Evolutionary conservation across 2,329 filamentous ascomycete genomes (phyloP).

Genomic region (Didymella pomorum): DNA sequence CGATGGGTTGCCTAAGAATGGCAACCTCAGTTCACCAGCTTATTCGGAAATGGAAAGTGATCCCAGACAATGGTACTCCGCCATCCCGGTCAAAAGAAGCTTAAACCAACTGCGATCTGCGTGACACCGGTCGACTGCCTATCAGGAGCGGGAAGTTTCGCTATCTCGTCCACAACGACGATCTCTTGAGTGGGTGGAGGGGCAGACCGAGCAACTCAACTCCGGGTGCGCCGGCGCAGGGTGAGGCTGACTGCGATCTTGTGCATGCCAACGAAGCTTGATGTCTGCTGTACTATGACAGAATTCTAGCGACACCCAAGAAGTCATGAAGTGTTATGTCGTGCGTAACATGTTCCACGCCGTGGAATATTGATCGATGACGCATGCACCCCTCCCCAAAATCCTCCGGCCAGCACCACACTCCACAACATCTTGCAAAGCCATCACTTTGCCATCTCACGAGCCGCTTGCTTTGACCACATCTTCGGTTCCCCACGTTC

Average conservation of each 20-base stretch:
- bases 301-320: neutral
- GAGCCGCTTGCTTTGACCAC: slow-evolving; percentile 7
- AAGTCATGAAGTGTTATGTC: slow-evolving; percentile 1
- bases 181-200: slow-evolving; percentile 7
- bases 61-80: neutral
- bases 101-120: slow-evolving; percentile 9
- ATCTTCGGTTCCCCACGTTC: slow-evolving; percentile 19
- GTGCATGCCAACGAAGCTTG: neutral
- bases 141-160: neutral
- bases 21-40: slow-evolving; percentile 1
- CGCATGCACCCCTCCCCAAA: slow-evolving; percentile 10
- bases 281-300: neutral
- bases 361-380: slow-evolving; percentile 10
- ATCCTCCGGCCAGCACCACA: neutral
- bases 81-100: neutral
- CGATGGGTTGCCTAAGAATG: neutral
- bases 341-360: slow-evolving; percentile 1
- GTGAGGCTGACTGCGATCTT: slow-evolving; percentile 2
- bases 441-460: slow-evolving; percentile 12
- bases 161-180: neutral
- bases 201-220: neutral
- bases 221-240: neutral
- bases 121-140: slow-evolving; percentile 3
- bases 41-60: neutral
- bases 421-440: neutral